A percentile compares a stretch with the other conserved stretches of the same genome.
These are phyloP conservation scores for Cryptosporidium muris DNA, from an alignment of 169 alveolate species.

Conservation along the genomic window DNA sequence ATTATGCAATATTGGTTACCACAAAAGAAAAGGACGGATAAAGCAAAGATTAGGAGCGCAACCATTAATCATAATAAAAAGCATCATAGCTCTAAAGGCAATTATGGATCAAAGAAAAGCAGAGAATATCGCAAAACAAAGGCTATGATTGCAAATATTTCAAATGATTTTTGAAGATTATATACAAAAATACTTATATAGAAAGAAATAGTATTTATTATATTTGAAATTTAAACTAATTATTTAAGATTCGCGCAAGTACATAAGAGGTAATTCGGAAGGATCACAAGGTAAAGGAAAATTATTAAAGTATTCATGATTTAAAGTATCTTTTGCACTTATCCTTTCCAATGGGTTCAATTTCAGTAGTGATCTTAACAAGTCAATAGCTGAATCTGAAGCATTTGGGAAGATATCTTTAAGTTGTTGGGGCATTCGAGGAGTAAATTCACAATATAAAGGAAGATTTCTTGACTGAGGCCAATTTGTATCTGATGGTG, in stretches of 20 bases:
- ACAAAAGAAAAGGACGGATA: conserved; percentile 12
- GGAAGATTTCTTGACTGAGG: conserved; percentile 62
- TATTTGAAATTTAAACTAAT: not conserved
- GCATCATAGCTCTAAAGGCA: conserved; percentile 33
- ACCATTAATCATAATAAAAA: conserved; percentile 13
- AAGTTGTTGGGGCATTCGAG: conserved; percentile 28
- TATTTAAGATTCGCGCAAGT: not conserved
- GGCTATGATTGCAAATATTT: conserved; percentile 47
- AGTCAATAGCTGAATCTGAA: conserved; percentile 62
- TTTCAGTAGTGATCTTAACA: conserved; percentile 74
- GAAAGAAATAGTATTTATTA: not conserved
- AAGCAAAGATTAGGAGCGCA: conserved; percentile 15
- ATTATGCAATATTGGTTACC: conserved; percentile 10
- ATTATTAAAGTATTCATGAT: conserved; percentile 80
- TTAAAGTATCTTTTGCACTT: conserved; percentile 82
- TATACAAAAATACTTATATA: not conserved
- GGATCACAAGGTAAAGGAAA: conserved; percentile 65
- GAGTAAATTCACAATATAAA: conserved; percentile 57
- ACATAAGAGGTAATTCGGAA: conserved; percentile 51
- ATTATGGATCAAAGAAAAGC: conserved; percentile 60
- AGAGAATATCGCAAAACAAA: conserved; percentile 64
- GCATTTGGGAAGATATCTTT: conserved; percentile 63
- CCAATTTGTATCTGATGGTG: conserved; percentile 79
- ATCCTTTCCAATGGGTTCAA: conserved; percentile 84
- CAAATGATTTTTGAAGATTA: conserved; percentile 21